Conservation (phyloP, 2,329 filamentous ascomycete genomes). For the Metarhizium album region DNA sequence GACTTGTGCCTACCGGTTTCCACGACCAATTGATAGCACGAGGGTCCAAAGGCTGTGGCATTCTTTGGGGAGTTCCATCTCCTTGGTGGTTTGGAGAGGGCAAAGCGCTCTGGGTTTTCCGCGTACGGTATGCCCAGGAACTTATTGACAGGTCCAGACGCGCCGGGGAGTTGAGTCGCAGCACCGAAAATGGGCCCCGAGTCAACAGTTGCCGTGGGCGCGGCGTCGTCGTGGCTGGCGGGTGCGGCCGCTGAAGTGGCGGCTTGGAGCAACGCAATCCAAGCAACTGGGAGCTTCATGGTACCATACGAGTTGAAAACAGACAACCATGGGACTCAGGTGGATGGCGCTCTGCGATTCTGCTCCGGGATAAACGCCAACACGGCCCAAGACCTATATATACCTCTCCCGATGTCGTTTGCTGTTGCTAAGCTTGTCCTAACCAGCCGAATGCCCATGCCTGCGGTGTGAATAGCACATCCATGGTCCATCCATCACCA, state of each 20-base stretch:
- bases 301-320: background rate
- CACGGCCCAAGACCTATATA: too few species aligned
- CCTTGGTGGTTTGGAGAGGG: slow-evolving; percentile 5
- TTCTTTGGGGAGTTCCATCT: slow-evolving; percentile 10
- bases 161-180: slow-evolving; percentile 9
- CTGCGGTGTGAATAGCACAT: too few species aligned
- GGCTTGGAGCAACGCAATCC: background rate
- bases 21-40: slow-evolving; percentile 11
- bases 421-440: too few species aligned
- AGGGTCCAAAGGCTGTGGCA: slow-evolving; percentile 9
- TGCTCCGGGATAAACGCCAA: too few species aligned
- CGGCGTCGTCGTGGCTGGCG: too few species aligned
- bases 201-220: slow-evolving; percentile 10
- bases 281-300: background rate
- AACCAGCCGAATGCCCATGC: too few species aligned
- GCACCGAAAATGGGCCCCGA: slow-evolving; percentile 11
- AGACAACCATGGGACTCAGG: too few species aligned
- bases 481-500: background rate
- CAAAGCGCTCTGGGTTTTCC: slow-evolving; percentile 10
- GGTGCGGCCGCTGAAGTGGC: background rate
- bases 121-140: slow-evolving; percentile 15
- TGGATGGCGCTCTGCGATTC: too few species aligned
- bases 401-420: too few species aligned
- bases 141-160: slow-evolving; percentile 10
- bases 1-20: slow-evolving; percentile 7